These are phyloP conservation scores for Penicillium sp. DNA, from an alignment of 2,329 filamentous ascomycete genomes.

Conservation along the genomic window DNA sequence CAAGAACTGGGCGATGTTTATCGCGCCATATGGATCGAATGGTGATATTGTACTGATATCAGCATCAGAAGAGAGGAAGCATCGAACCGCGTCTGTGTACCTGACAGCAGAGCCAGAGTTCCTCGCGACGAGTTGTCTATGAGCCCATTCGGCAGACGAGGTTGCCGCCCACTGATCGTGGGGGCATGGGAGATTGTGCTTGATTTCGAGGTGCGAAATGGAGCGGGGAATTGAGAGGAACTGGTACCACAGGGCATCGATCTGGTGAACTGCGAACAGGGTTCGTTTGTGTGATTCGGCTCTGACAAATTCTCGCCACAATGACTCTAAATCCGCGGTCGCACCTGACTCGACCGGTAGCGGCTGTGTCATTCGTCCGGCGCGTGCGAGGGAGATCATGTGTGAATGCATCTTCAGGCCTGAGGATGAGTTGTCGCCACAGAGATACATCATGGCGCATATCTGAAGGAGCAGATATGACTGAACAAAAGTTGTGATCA, in stretches of 20 bases:
- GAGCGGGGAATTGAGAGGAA: conserved; percentile 35
- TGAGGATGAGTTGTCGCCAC: conserved; percentile 37
- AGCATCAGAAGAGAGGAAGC: conserved; percentile 36
- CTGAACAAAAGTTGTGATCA: conserved; percentile 38
- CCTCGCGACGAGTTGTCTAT: conserved; percentile 17
- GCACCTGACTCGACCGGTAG: conserved; percentile 12
- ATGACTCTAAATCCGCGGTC: conserved; percentile 37
- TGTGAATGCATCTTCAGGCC: conserved; percentile 44
- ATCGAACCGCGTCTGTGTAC: conserved; percentile 43
- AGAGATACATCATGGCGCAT: conserved; percentile 49
- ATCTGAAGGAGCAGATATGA: conserved; percentile 45
- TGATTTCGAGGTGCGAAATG: conserved; percentile 45
- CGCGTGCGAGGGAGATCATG: conserved; percentile 43
- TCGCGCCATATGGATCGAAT: conserved; percentile 46
- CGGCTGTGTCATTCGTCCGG: conserved; percentile 40
- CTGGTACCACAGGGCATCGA: conserved; percentile 50
- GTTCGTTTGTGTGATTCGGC: conserved; percentile 47
- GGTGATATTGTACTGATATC: conserved; percentile 30
- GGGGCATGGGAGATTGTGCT: conserved; percentile 47
- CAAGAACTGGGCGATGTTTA: conserved; percentile 47
- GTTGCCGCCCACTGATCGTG: conserved; percentile 41
- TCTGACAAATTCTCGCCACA: conserved; percentile 44
- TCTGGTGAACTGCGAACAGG: conserved; percentile 46
- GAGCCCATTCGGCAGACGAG: conserved; percentile 36
- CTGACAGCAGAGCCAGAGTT: conserved; percentile 32